Evolutionary conservation across 2,329 filamentous ascomycete genomes (phyloP).

Genomic region (Aspergillus pseudoglaucus): DNA sequence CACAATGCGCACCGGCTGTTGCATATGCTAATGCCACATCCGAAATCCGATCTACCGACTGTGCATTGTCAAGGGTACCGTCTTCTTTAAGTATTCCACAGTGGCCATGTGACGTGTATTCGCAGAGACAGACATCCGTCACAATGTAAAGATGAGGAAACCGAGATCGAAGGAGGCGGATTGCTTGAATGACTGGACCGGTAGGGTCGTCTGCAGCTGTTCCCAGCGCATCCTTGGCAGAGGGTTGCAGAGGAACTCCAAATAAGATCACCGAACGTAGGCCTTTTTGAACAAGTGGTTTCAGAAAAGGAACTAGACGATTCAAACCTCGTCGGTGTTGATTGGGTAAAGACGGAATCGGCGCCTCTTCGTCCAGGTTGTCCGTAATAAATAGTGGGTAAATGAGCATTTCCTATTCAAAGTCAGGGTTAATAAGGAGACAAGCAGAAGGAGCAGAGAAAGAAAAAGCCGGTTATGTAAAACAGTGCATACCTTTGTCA

Average conservation of each 20-base stretch:
- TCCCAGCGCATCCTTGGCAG: constrained; percentile 82
- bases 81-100: constrained; percentile 94
- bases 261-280: constrained; percentile 92
- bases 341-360: constrained; percentile 84
- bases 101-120: constrained; percentile 97
- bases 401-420: constrained; percentile 83
- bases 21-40: constrained; percentile 98
- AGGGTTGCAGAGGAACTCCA: constrained; percentile 76
- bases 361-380: constrained; percentile 81
- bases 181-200: constrained; percentile 82
- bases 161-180: constrained; percentile 72
- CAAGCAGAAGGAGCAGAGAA: neutral
- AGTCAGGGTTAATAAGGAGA: neutral
- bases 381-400: constrained; percentile 97
- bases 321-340: constrained; percentile 85
- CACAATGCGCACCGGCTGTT: constrained; percentile 90
- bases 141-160: constrained; percentile 91
- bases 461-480: neutral
- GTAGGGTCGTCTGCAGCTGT: constrained; percentile 88
- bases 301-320: constrained; percentile 74
- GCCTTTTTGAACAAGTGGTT: constrained; percentile 81
- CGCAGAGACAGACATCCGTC: constrained; percentile 92
- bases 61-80: constrained; percentile 82
- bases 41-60: constrained; percentile 89
- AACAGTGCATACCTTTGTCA: constrained; percentile 63